These are phyloP conservation scores for Ochromonas danica DNA, from an alignment of 108 stramenopile species.

Conservation along the genomic window DNA sequence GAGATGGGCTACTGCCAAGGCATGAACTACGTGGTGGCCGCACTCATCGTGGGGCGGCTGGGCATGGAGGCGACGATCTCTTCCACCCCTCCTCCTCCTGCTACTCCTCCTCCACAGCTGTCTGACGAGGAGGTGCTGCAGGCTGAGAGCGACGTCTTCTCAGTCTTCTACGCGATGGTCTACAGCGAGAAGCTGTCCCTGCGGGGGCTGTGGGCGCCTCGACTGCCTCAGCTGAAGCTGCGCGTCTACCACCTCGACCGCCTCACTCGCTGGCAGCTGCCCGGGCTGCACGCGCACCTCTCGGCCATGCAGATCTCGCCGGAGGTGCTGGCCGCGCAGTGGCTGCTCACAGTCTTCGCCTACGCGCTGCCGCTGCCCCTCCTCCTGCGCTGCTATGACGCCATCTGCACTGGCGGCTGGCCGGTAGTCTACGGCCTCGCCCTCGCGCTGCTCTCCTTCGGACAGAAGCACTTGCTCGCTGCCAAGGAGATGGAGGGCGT, in stretches of 20 bases:
- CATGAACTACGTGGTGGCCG: background rate
- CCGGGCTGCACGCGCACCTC: background rate
- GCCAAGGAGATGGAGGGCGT: background rate
- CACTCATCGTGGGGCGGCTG: too few relatives aligned
- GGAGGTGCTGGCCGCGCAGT: slow-evolving; percentile 47
- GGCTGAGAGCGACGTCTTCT: too few relatives aligned
- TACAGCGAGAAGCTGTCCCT: background rate
- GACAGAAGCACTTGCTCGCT: slow-evolving; percentile 12
- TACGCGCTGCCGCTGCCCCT: slow-evolving; percentile 38
- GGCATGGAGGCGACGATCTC: too few relatives aligned
- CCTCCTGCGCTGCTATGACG: slow-evolving; percentile 39
- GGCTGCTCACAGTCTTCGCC: slow-evolving; percentile 44
- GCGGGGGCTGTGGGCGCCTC: background rate
- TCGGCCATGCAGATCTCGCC: background rate
- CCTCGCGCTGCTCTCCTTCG: slow-evolving; percentile 37
- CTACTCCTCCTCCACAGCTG: too few relatives aligned
- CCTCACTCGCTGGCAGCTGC: background rate
- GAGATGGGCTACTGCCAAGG: background rate
- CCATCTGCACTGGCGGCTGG: slow-evolving; percentile 43
- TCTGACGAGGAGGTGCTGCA: too few relatives aligned
- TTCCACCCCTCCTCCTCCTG: too few relatives aligned
- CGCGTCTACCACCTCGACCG: background rate
- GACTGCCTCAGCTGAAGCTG: slow-evolving; percentile 6
- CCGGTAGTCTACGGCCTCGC: slow-evolving; percentile 41
- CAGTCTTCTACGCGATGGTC: too few relatives aligned